These are phyloP conservation scores for Knoxdaviesia capensis DNA, from an alignment of 2,329 filamentous ascomycete genomes.

Conservation along the genomic window DNA sequence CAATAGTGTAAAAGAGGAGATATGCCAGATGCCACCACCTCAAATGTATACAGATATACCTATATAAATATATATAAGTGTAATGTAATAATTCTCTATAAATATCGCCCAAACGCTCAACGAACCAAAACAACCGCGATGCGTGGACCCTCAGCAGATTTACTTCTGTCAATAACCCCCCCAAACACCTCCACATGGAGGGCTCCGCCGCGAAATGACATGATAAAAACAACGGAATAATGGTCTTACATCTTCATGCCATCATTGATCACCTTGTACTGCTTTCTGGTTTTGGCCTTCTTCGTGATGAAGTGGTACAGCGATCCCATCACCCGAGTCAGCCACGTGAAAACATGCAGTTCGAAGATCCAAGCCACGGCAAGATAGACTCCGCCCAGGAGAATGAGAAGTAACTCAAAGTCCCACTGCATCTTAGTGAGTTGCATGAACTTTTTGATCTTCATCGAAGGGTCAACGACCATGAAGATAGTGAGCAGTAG, in stretches of 20 bases:
- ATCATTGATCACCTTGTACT: constrained; percentile 68
- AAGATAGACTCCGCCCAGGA: constrained; percentile 51
- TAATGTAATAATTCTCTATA: too few relatives aligned
- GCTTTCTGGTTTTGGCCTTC: constrained; percentile 57
- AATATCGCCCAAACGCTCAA: too few relatives aligned
- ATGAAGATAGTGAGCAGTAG: constrained; percentile 57
- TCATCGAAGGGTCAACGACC: constrained; percentile 51
- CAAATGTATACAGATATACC: too few relatives aligned
- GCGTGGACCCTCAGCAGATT: too few relatives aligned
- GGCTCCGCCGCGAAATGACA: too few relatives aligned
- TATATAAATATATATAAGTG: too few relatives aligned
- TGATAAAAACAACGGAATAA: neutral
- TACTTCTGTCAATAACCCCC: too few relatives aligned
- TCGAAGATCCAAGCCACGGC: constrained; percentile 51
- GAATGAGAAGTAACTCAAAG: constrained; percentile 56
- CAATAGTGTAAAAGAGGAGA: too few relatives aligned
- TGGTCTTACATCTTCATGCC: constrained; percentile 10
- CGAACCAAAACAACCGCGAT: too few relatives aligned
- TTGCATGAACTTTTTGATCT: constrained; percentile 62
- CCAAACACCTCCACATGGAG: too few relatives aligned
- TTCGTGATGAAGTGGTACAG: constrained; percentile 35
- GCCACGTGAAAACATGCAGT: constrained; percentile 42
- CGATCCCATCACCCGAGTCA: constrained; percentile 48
- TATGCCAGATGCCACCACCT: too few relatives aligned
- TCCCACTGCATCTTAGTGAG: constrained; percentile 53